A percentile compares a stretch with the other conserved stretches of the same genome.
Conservation (phyloP, 1,284 basidiomycete genomes). For the Austroboletus novae-zelandiae region DNA sequence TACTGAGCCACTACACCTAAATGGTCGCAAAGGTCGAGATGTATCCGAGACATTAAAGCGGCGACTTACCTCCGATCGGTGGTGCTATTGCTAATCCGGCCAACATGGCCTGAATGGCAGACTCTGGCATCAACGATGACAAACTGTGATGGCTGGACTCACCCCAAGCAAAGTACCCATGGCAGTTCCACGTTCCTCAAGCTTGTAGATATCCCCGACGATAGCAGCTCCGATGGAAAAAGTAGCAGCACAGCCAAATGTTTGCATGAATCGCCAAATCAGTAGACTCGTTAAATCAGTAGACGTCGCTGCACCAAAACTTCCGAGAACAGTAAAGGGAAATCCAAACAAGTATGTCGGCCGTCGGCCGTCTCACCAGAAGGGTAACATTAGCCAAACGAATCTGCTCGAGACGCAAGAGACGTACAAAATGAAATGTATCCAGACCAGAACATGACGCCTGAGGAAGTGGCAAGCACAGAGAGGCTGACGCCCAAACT, state of each 20-base stretch:
- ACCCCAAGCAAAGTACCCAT: constrained; percentile 48
- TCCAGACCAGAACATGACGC: constrained; percentile 27
- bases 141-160: constrained; percentile 9
- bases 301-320: constrained; percentile 41
- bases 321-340: constrained; percentile 45
- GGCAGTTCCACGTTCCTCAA: constrained; percentile 46
- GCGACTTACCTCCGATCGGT: constrained; percentile 39
- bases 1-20: constrained; percentile 49
- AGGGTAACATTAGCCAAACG: background rate
- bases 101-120: constrained; percentile 36
- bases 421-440: constrained; percentile 30
- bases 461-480: constrained; percentile 22
- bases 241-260: constrained; percentile 40
- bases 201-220: constrained; percentile 48
- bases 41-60: background rate
- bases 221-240: constrained; percentile 46
- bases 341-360: constrained; percentile 43
- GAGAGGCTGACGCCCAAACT: constrained; percentile 30
- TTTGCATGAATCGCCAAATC: constrained; percentile 47
- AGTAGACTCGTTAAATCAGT: constrained; percentile 38
- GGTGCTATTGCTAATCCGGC: constrained; percentile 48
- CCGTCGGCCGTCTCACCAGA: constrained; percentile 38
- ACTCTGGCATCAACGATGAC: background rate
- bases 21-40: constrained; percentile 1
- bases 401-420: background rate